Evolutionary conservation across 2,329 filamentous ascomycete species (phyloP), one percentile per base, ranked within the genome.

Genomic region (Fusarium anthophilum): DNA sequence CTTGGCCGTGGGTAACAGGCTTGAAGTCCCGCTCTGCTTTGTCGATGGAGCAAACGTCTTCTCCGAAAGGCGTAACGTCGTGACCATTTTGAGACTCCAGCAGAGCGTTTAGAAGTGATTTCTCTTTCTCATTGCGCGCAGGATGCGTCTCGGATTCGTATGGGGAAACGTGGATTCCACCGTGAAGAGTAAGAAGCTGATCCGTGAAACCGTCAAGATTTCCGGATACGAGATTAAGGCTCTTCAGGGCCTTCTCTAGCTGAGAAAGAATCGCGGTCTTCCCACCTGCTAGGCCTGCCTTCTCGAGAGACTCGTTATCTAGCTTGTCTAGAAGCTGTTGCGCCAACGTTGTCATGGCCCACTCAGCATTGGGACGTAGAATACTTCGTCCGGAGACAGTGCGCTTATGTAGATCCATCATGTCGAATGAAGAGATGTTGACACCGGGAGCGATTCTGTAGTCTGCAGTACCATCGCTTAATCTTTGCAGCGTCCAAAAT

Each of bases 21-120:
- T 57, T 47, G 28, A 57, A 57, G 38, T 57, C 54, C 28, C 54
- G 1, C n/a, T 57, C 54, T 2, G 54, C 54, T 7, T 57, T 57
- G 7, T 57, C 54, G 0, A 57, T 57, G 1, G 54, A 57, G 2
- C 28, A 57, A 3, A 47, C 28, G 1, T 57, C 54, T 35, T 57
- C 54, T 15, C 54, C 54, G 6, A 47, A 57, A 0, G 54, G 54
- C 2, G 54, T 57, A 0, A 57, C 54, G 2, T 57, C 54, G 1
- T 57, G 54, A 1, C 54, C 54, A 5, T 47, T 57, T 3, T 57
- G 5, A 0, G 54, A 57, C 17, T 22, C n/a, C 1, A 47, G 28
- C 1, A 57, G 1, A 0, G 54, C 39, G 2, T 26, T 15, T 2
- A 57, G 39, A 2, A 57, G 54, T 0, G 39, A 47, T 8, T 1